Conservation (phyloP, 2,329 filamentous ascomycete species). For the Byssothecium circinans region DNA sequence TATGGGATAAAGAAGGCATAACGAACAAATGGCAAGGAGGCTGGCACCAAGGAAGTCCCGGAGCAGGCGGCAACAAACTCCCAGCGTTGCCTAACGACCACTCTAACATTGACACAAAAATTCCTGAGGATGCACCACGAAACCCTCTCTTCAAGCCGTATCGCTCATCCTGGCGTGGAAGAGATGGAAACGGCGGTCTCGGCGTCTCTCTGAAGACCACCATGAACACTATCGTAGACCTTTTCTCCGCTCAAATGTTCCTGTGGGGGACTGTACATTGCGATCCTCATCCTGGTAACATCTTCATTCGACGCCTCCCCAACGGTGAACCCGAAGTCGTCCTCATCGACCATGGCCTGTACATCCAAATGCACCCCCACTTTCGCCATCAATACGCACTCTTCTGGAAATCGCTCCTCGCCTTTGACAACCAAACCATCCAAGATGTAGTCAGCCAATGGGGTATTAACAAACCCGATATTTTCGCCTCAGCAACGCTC, state of each 20-base stretch:
- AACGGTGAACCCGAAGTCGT: constrained; percentile 86
- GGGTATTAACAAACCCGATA: constrained; percentile 86
- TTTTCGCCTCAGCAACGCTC: constrained; percentile 88
- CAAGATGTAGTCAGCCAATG: constrained; percentile 71
- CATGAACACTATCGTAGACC: constrained; percentile 94
- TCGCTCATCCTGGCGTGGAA: constrained; percentile 76
- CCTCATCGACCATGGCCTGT: constrained; percentile 94
- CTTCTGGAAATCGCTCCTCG: constrained; percentile 94
- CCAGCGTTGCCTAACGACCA: constrained; percentile 44
- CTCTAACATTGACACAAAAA: constrained; percentile 33
- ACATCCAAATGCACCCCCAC: constrained; percentile 82
- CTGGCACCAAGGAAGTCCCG: constrained; percentile 73
- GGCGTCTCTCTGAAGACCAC: constrained; percentile 81
- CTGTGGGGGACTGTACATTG: constrained; percentile 95
- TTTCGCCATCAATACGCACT: constrained; percentile 84
- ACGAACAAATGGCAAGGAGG: constrained; percentile 77
- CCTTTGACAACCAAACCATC: constrained; percentile 86
- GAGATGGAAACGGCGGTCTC: constrained; percentile 72
- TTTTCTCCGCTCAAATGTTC: constrained; percentile 98
- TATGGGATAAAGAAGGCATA: constrained; percentile 89
- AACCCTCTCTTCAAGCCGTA: constrained; percentile 74
- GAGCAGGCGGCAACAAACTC: constrained; percentile 69
- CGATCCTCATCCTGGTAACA: constrained; percentile 96
- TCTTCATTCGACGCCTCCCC: constrained; percentile 86
- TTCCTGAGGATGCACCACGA: constrained; percentile 39